Conservation (phyloP, 2,329 filamentous ascomycete genomes). For the Calonectria honghensis region DNA sequence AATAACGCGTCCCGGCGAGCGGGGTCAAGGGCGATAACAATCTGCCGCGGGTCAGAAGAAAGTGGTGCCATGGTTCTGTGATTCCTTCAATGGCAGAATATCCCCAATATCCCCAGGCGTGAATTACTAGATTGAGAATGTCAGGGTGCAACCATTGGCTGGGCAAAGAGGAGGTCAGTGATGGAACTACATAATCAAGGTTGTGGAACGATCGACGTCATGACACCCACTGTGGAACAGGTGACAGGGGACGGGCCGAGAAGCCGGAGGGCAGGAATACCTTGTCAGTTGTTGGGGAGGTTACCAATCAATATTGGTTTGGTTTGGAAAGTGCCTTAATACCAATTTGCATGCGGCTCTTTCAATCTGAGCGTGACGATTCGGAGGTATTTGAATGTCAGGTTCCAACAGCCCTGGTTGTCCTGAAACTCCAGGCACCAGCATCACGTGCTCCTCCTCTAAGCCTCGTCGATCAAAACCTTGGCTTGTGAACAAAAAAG, state of each 20-base stretch:
- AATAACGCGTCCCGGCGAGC: slow-evolving; percentile 71
- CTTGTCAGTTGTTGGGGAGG: slow-evolving; percentile 19
- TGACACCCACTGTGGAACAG: slow-evolving; percentile 32
- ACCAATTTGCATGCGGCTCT: background rate
- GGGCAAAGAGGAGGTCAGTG: slow-evolving; percentile 30
- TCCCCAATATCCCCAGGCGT: background rate
- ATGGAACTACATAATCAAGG: slow-evolving; percentile 25
- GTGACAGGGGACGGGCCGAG: slow-evolving; percentile 20
- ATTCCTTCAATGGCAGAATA: background rate
- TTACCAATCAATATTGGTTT: background rate
- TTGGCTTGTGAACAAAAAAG: background rate
- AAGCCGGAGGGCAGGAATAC: slow-evolving; percentile 1
- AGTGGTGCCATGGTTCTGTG: slow-evolving; percentile 69
- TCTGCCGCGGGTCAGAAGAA: slow-evolving; percentile 72
- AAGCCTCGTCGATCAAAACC: slow-evolving; percentile 21
- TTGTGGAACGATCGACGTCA: slow-evolving; percentile 36
- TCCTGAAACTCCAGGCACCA: slow-evolving; percentile 33
- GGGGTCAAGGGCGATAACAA: slow-evolving; percentile 73
- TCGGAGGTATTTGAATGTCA: slow-evolving; percentile 13
- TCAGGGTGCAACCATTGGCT: slow-evolving; percentile 19
- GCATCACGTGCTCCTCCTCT: slow-evolving; percentile 36
- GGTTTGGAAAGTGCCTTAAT: background rate
- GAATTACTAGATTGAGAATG: background rate
- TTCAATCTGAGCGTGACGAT: background rate
- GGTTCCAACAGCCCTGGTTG: background rate